A percentile compares a stretch with the other conserved stretches of the same genome.
Conservation (phyloP, 768 basidiomycete species). For the Russula abietina region DNA sequence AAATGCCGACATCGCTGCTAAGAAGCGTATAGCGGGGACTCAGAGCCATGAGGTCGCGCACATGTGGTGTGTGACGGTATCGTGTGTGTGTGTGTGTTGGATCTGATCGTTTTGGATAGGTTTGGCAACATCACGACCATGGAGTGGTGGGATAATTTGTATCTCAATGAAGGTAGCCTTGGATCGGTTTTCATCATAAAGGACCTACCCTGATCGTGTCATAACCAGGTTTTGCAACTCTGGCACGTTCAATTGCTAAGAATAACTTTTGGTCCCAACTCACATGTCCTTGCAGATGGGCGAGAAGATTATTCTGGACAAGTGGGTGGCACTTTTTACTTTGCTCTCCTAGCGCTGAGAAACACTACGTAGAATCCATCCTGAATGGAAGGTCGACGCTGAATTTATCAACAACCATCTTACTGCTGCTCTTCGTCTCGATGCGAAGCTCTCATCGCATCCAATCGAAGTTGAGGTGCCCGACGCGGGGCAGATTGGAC, state of each 20-base stretch:
- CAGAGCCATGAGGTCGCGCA: conserved; percentile 87
- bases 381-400: conserved; percentile 81
- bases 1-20: conserved; percentile 61
- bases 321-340: conserved; percentile 1
- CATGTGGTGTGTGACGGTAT: conserved; percentile 50
- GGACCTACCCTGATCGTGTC: conserved; percentile 9
- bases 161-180: conserved; percentile 78
- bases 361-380: conserved; percentile 51
- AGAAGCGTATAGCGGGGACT: conserved; percentile 69
- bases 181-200: not conserved
- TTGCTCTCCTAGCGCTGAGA: not conserved
- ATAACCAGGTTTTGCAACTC: conserved; percentile 80
- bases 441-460: conserved; percentile 83
- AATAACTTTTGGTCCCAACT: conserved; percentile 17
- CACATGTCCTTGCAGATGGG: conserved; percentile 35
- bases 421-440: conserved; percentile 69
- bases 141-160: conserved; percentile 88
- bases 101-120: conserved; percentile 35
- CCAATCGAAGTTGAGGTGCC: conserved; percentile 89
- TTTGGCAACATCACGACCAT: conserved; percentile 93
- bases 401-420: conserved; percentile 77
- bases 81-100: not conserved
- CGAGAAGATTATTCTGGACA: conserved; percentile 38
- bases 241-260: conserved; percentile 40
- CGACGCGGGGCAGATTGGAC: conserved; percentile 64